phyloP scores from a whole-genome alignment of 257 asterid species.

The Mentha longifolia region DNA sequence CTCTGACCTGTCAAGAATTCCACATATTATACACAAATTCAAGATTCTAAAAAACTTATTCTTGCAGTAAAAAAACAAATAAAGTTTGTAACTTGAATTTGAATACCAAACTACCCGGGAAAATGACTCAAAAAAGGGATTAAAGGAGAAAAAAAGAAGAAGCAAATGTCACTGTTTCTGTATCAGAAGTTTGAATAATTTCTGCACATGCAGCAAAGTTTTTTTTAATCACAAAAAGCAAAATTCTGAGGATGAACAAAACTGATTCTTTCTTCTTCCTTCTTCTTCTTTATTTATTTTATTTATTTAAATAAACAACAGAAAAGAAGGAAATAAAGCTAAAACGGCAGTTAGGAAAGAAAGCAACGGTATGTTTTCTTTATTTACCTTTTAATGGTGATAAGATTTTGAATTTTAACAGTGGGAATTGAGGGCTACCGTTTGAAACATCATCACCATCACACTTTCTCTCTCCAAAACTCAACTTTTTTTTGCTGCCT shows the following conservation, averaged over 20 bases:
- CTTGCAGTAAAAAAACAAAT: neutral
- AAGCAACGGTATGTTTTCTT: slow-evolving; percentile 53
- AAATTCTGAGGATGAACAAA: slow-evolving; percentile 7
- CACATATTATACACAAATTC: slow-evolving; percentile 32
- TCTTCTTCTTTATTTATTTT: too few relatives aligned
- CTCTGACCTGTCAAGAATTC: slow-evolving; percentile 25
- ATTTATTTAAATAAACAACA: neutral
- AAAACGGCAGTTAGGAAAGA: slow-evolving; percentile 46
- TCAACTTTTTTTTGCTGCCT: slow-evolving; percentile 23
- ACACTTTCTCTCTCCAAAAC: slow-evolving; percentile 34
- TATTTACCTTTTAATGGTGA: slow-evolving; percentile 51
- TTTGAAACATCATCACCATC: slow-evolving; percentile 43
- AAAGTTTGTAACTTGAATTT: slow-evolving; percentile 35
- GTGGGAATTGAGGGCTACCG: slow-evolving; percentile 45
- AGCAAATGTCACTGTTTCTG: slow-evolving; percentile 41
- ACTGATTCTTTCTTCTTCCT: neutral
- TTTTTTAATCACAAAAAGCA: slow-evolving; percentile 20
- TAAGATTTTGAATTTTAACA: slow-evolving; percentile 65
- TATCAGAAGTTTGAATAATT: slow-evolving; percentile 37
- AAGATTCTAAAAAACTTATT: slow-evolving; percentile 35
- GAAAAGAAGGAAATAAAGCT: slow-evolving; percentile 28
- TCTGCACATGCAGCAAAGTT: slow-evolving; percentile 41
- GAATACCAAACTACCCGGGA: slow-evolving; percentile 51
- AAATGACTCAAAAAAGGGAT: slow-evolving; percentile 27
- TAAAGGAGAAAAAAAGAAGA: slow-evolving; percentile 31